Conservation (phyloP, 371 early-diverging fungal genomes). For the Mucor plumbeus region DNA sequence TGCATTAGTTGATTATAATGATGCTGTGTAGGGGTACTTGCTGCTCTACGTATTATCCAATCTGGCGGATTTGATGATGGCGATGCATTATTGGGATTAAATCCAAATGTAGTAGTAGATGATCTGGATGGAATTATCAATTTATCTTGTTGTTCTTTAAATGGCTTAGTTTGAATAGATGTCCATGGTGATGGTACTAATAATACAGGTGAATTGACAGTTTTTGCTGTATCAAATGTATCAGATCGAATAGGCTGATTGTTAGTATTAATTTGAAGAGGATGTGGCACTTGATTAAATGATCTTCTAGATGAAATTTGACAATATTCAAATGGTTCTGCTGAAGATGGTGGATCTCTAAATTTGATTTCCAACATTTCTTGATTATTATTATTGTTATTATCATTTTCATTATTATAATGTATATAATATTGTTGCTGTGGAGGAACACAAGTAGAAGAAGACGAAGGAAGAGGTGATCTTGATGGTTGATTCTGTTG, state of each 20-base stretch:
- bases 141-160: not conserved
- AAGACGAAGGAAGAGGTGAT: not conserved
- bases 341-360: conserved; percentile 10
- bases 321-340: conserved; percentile 18
- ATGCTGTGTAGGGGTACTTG: conserved; percentile 21
- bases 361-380: conserved; percentile 12
- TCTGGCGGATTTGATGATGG: not conserved
- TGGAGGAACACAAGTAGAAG: not conserved
- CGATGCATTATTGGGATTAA: not conserved
- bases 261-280: conserved; percentile 9
- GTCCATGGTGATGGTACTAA: conserved; percentile 31
- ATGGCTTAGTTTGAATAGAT: not conserved
- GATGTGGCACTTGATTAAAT: conserved; percentile 1
- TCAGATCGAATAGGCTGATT: conserved; percentile 18
- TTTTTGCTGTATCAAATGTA: conserved; percentile 21
- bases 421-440: not conserved
- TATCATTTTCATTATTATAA: no score
- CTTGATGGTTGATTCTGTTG: not conserved
- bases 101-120: conserved; percentile 6
- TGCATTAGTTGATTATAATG: conserved; percentile 15
- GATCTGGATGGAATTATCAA: not conserved
- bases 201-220: conserved; percentile 10
- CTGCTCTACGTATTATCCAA: conserved; percentile 18
- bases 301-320: not conserved
- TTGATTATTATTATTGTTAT: not conserved